Evolutionary conservation across 1,284 basidiomycete species (phyloP), one percentile per base, ranked within the genome.

Genomic region (Cutaneotrichosporon sp.): DNA sequence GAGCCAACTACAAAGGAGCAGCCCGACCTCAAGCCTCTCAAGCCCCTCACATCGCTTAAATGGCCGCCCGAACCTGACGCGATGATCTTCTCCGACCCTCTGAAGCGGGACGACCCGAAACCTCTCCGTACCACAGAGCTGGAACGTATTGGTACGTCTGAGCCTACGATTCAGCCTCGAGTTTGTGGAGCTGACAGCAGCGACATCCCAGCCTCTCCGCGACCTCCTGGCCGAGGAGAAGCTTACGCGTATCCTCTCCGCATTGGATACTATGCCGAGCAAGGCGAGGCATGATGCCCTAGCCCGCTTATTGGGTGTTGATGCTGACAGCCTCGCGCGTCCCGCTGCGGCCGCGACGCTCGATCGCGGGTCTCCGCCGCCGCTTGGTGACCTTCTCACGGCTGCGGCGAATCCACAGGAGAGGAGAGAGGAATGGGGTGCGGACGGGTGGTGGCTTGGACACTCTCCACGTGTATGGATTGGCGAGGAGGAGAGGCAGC

Each of bases 1-100:
- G 30, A 6, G 18, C 6, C 38, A 34, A 16, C n/a, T 22, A 9
- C 11, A 21, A 36, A 56, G 4, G 51, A 42, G 16, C 31, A 57
- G 8, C 13, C 30, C 1, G 61, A 67, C 0, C 53, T 72, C 7
- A 67, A 67, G 11, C 66, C 72, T 0, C 66, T 80, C 30, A 67
- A 67, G 11, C 66, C 72, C 1, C 66, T 80, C 30, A 74, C 76
- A 1, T 63, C 71, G 4, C 70, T 80, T 36, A 63, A 68, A 7
- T 80, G 76, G 77, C 79, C 79, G 0, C 77, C 77, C 4, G 77
- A 79, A 63, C 76, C 79, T 5, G 76, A 79, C 56, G 56, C 70
- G 8, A 67, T 65, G 18, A 65, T 79, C 47, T 77, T 78, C 61
- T 73, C 70, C 1, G 76, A 81, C 69, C 78, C 77, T 1, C 58